Percentiles rank a stretch among this genome's conserved stretches.
These are phyloP conservation scores for Fusarium abutilonis DNA, from an alignment of 2,329 filamentous ascomycete species.

Conservation along the genomic window DNA sequence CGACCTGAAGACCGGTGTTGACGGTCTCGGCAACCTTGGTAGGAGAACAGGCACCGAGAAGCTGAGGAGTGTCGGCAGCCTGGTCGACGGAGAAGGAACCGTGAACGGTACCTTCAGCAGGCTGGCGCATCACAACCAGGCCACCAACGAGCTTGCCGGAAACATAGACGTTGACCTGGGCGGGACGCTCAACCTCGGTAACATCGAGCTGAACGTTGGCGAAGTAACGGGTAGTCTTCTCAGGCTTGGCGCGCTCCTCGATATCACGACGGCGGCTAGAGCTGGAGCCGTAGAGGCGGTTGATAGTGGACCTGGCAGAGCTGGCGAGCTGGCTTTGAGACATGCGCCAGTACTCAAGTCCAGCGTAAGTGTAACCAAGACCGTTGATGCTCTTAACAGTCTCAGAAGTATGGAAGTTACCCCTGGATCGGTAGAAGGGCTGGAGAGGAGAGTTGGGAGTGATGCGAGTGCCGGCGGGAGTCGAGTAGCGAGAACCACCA, in stretches of 20 bases:
- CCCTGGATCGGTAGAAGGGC: slow-evolving; percentile 58
- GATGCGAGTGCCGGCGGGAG: slow-evolving; percentile 52
- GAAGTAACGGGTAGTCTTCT: slow-evolving; percentile 49
- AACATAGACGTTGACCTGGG: slow-evolving; percentile 50
- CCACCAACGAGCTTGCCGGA: slow-evolving; percentile 48
- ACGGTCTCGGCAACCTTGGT: slow-evolving; percentile 43
- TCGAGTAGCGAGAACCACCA: slow-evolving; percentile 53
- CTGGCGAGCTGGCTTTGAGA: slow-evolving; percentile 45
- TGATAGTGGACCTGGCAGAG: slow-evolving; percentile 49
- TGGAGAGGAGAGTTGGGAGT: slow-evolving; percentile 58
- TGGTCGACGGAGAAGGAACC: slow-evolving; percentile 59
- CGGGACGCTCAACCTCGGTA: slow-evolving; percentile 50
- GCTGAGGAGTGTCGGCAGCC: slow-evolving; percentile 70
- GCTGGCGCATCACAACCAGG: slow-evolving; percentile 52
- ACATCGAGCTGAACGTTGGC: slow-evolving; percentile 50
- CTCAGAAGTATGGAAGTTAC: slow-evolving; percentile 55
- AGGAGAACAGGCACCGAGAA: slow-evolving; percentile 51
- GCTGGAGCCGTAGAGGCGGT: slow-evolving; percentile 46
- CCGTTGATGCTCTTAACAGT: slow-evolving; percentile 47
- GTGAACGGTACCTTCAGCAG: slow-evolving; percentile 46
- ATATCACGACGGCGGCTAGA: slow-evolving; percentile 28
- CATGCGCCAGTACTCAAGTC: slow-evolving; percentile 51
- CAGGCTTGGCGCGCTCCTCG: slow-evolving; percentile 13
- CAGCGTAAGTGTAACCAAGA: slow-evolving; percentile 55
- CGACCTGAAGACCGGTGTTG: slow-evolving; percentile 45